Percentiles rank a stretch among this genome's conserved stretches.
Conservation (phyloP, 495 filamentous ascomycete species). For the Penicillium simplicissimum region DNA sequence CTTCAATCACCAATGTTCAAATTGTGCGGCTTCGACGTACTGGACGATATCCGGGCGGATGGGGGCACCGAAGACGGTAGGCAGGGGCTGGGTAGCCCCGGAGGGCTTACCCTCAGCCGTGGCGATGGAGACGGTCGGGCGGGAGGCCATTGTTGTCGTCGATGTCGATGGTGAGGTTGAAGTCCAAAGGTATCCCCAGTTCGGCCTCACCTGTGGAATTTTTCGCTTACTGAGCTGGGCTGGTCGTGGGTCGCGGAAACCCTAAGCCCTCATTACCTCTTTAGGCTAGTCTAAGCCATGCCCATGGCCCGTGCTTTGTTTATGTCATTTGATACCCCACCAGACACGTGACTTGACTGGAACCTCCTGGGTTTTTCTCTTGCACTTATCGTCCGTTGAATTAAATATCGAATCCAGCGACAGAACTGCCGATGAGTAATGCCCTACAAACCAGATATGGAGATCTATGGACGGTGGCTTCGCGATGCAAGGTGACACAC, state of each 20-base stretch:
- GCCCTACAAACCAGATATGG: neutral
- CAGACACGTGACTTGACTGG: neutral
- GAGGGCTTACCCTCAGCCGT: slow-evolving; percentile 87
- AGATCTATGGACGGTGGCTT: neutral
- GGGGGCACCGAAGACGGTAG: slow-evolving; percentile 90
- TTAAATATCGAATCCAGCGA: neutral
- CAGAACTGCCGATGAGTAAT: neutral
- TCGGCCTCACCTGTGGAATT: slow-evolving; percentile 43
- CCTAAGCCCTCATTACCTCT: slow-evolving; percentile 41
- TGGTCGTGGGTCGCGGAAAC: slow-evolving; percentile 33
- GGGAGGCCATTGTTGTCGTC: slow-evolving; percentile 77
- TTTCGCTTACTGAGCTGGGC: slow-evolving; percentile 46
- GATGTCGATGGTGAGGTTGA: slow-evolving; percentile 50
- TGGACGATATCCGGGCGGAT: slow-evolving; percentile 99
- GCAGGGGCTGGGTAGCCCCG: slow-evolving; percentile 83
- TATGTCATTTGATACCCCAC: neutral
- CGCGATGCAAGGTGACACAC: neutral
- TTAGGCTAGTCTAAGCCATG: slow-evolving; percentile 8
- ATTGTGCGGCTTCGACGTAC: slow-evolving; percentile 47
- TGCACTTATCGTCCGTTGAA: neutral
- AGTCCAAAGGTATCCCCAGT: slow-evolving; percentile 41
- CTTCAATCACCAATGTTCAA: slow-evolving; percentile 18
- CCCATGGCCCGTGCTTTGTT: neutral
- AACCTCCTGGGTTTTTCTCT: neutral
- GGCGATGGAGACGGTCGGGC: slow-evolving; percentile 94